phyloP scores from a whole-genome alignment of 345 rosid genomes.

The Dimocarpus longan region DNA sequence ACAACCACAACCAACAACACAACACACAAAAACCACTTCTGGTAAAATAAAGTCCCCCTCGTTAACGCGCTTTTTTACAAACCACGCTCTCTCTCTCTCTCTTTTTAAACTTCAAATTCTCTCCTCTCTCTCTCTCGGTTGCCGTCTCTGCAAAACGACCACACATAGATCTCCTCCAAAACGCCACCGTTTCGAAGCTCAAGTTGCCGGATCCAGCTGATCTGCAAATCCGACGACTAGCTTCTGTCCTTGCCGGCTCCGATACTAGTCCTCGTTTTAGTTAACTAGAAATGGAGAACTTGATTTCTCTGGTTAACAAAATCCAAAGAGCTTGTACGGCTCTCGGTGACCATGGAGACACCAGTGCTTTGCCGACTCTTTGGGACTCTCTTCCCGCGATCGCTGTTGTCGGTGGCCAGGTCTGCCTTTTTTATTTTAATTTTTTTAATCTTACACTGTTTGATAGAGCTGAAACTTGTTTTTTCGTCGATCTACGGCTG shows the following conservation, averaged over 20 bases:
- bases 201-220: conserved; percentile 28
- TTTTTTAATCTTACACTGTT: neutral
- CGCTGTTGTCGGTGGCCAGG: conserved; percentile 99
- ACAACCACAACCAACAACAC: neutral
- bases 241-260: neutral
- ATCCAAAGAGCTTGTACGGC: conserved; percentile 99
- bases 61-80: conserved; percentile 15
- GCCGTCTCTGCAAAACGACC: neutral
- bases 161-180: conserved; percentile 2
- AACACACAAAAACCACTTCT: too few species aligned
- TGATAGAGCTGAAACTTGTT: neutral
- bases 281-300: conserved; percentile 65
- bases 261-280: conserved; percentile 14
- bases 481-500: neutral
- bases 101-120: conserved; percentile 29
- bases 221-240: conserved; percentile 10
- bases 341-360: conserved; percentile 96
- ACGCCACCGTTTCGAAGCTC: conserved; percentile 13
- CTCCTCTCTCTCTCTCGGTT: conserved; percentile 9
- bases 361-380: conserved; percentile 85
- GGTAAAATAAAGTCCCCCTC: neutral
- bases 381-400: conserved; percentile 98
- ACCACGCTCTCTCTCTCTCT: neutral
- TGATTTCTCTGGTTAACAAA: conserved; percentile 91
- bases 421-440: conserved; percentile 22